Conservation (phyloP, 2,329 filamentous ascomycete genomes). For the Fusarium tuaranense region DNA sequence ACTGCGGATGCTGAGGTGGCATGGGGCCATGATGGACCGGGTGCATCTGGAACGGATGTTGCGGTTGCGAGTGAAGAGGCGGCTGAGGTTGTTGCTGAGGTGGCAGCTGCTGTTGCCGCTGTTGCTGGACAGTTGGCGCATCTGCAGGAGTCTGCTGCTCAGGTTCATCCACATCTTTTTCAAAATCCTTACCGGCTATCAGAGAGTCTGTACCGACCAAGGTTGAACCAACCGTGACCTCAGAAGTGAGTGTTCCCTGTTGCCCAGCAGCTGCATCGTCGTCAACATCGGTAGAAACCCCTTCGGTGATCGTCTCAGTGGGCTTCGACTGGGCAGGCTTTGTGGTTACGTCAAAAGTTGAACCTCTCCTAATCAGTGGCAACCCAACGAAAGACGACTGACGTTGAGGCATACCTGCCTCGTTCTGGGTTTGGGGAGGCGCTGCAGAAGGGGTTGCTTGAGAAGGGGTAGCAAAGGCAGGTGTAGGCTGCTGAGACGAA, state of each 20-base stretch:
- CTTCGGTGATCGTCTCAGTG: conserved; percentile 50
- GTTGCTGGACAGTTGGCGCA: not conserved
- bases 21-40: conserved; percentile 23
- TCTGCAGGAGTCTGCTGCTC: not conserved
- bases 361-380: conserved; percentile 69
- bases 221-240: conserved; percentile 35
- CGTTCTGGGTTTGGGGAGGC: conserved; percentile 31
- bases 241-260: conserved; percentile 36
- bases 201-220: conserved; percentile 36
- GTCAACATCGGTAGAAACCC: conserved; percentile 49
- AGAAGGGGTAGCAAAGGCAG: conserved; percentile 8
- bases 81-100: conserved; percentile 17
- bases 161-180: conserved; percentile 25
- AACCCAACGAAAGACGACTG: conserved; percentile 67
- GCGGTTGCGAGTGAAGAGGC: conserved; percentile 11
- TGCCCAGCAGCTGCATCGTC: conserved; percentile 28
- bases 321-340: conserved; percentile 48
- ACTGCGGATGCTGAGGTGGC: conserved; percentile 20
- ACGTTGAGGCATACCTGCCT: conserved; percentile 51
- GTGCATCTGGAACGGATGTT: conserved; percentile 37
- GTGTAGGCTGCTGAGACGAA: conserved; percentile 16
- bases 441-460: not conserved
- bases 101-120: conserved; percentile 4
- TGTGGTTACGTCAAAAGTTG: conserved; percentile 62
- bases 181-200: conserved; percentile 26